Percentiles rank a stretch among this genome's conserved stretches.
Conservation (phyloP, 2,329 filamentous ascomycete genomes). For the Chalaropsis ovoidea region DNA sequence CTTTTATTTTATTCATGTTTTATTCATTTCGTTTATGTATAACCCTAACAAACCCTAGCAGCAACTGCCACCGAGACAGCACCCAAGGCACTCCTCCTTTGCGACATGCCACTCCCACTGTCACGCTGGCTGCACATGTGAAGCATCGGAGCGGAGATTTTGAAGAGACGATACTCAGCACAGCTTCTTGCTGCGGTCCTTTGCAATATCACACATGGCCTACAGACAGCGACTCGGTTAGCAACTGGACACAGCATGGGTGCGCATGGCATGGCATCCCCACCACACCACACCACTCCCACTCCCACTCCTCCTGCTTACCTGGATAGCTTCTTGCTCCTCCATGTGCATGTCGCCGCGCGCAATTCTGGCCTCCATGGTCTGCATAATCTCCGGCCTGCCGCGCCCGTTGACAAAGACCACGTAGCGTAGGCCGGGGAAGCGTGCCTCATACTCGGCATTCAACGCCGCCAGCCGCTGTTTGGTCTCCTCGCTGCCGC, state of each 20-base stretch:
- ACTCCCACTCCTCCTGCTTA: conserved; percentile 34
- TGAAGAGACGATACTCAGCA: conserved; percentile 18
- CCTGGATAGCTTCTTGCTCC: conserved; percentile 63
- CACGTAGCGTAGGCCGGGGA: conserved; percentile 77
- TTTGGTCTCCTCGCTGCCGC: conserved; percentile 46
- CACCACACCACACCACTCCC: background rate
- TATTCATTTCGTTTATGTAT: background rate
- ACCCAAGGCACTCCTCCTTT: background rate
- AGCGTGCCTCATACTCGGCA: conserved; percentile 64
- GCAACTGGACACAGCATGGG: conserved; percentile 7
- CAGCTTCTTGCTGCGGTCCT: conserved; percentile 63
- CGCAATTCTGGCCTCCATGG: conserved; percentile 67
- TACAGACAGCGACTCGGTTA: conserved; percentile 32
- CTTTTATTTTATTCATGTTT: background rate
- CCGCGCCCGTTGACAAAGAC: conserved; percentile 81
- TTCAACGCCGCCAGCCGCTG: conserved; percentile 55
- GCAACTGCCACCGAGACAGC: background rate
- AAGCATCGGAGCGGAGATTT: background rate
- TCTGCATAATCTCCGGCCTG: conserved; percentile 63
- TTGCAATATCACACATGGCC: conserved; percentile 89
- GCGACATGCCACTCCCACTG: background rate
- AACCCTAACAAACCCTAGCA: background rate
- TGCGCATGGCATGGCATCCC: conserved; percentile 11
- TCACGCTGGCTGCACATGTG: background rate
- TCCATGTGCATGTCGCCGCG: conserved; percentile 57